Percentiles rank a stretch among this genome's conserved stretches.
Evolutionary conservation across 2,329 filamentous ascomycete species (phyloP).

Genomic region (Tothia fuscella): DNA sequence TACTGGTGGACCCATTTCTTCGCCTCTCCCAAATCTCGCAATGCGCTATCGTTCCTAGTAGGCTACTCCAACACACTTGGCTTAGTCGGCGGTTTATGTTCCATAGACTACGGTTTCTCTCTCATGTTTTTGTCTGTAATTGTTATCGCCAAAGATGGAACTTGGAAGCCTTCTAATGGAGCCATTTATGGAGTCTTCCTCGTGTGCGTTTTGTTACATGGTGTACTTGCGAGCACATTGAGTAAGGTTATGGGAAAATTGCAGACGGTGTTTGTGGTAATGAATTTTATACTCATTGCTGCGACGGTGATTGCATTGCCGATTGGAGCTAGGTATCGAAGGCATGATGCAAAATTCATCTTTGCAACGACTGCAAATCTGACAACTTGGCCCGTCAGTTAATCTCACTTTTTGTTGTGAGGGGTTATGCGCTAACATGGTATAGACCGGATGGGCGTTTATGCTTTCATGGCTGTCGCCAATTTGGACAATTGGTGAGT

Average conservation of each 20-base stretch:
- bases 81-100: constrained; percentile 38
- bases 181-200: constrained; percentile 49
- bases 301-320: constrained; percentile 38
- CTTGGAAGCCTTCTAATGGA: constrained; percentile 35
- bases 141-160: constrained; percentile 30
- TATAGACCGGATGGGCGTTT: constrained; percentile 40
- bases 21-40: constrained; percentile 35
- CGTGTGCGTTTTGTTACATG: constrained; percentile 41
- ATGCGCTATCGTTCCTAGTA: constrained; percentile 37
- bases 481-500: constrained; percentile 41
- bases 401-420: constrained; percentile 43
- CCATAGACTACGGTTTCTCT: constrained; percentile 35
- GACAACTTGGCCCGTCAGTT: constrained; percentile 40
- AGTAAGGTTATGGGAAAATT: constrained; percentile 47
- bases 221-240: constrained; percentile 39
- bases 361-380: constrained; percentile 46
- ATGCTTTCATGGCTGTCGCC: constrained; percentile 43
- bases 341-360: constrained; percentile 36
- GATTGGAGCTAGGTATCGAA: constrained; percentile 18
- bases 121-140: constrained; percentile 35
- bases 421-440: constrained; percentile 42
- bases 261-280: constrained; percentile 43
- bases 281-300: constrained; percentile 44
- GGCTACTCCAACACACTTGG: constrained; percentile 39
- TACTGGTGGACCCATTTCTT: constrained; percentile 51